Conservation (phyloP, 1,284 basidiomycete species). For the Malassezia japonica region DNA sequence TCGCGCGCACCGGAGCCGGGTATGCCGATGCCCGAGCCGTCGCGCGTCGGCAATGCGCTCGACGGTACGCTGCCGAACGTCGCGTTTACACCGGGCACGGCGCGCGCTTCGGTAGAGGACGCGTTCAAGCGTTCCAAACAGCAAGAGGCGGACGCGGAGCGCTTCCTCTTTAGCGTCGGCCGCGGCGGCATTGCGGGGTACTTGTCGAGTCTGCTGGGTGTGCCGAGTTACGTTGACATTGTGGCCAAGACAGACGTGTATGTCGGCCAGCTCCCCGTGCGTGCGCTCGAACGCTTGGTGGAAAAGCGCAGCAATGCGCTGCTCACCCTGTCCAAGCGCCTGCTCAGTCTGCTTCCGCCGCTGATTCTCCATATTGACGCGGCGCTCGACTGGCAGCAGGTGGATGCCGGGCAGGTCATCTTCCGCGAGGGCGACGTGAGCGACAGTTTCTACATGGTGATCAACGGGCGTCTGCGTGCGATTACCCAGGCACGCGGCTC, state of each 20-base stretch:
- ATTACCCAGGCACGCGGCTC: conserved; percentile 55
- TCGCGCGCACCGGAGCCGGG: background rate
- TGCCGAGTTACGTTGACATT: conserved; percentile 90
- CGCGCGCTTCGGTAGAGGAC: background rate
- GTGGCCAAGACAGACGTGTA: conserved; percentile 93
- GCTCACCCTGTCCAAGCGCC: conserved; percentile 85
- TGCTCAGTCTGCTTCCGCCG: conserved; percentile 86
- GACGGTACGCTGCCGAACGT: conserved; percentile 21
- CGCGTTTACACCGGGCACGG: background rate
- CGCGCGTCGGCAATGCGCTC: conserved; percentile 33
- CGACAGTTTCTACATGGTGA: conserved; percentile 92
- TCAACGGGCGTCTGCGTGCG: conserved; percentile 87
- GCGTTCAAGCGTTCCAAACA: background rate
- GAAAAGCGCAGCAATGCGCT: conserved; percentile 91
- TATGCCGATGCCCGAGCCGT: conserved; percentile 15
- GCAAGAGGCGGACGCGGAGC: conserved; percentile 1
- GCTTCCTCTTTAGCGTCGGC: conserved; percentile 73
- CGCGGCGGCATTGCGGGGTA: conserved; percentile 91
- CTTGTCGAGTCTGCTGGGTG: conserved; percentile 82
- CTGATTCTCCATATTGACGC: conserved; percentile 93
- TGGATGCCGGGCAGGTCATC: conserved; percentile 77
- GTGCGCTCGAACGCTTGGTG: conserved; percentile 76
- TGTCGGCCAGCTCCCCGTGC: conserved; percentile 82
- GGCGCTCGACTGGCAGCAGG: conserved; percentile 95
- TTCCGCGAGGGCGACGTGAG: conserved; percentile 82